Evolutionary conservation across 2,329 filamentous ascomycete species (phyloP), one percentile per base, ranked within the genome.

Genomic region (Phoma herbarum): DNA sequence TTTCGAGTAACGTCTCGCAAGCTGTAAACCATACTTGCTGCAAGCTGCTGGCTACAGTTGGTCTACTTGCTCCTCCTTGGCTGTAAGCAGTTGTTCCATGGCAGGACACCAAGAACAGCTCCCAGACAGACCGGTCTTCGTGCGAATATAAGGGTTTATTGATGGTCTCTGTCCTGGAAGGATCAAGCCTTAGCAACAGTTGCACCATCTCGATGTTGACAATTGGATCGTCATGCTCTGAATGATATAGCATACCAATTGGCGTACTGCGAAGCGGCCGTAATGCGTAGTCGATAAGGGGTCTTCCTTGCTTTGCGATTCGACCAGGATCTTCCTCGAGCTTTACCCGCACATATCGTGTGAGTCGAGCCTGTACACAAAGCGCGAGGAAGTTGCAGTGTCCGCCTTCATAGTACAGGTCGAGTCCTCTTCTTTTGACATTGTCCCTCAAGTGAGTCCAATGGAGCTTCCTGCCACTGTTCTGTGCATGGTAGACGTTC

Each of bases 201-300:
- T 46, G 16, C 16, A 46, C 43, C 43, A 68, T 66, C 1, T 56
- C 52, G 10, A 61, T 33, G 10, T 57, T 44, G 16, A 63, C 35
- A 14, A 49, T 60, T 0, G 64, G 26, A 12, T 64, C 54, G 1
- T 68, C 57, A 8, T 41, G 43, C 2, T 22, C 11, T 6, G 50
- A 51, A n/a, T 63, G 56, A 45, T 60, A 60, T 1, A 6, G 41
- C 53, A 67, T 60, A 5, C 1, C n/a, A 12, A 56, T 59, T 0
- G 51, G 41, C n/a, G 56, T 62, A 8, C 9, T 14, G 7, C 62
- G 39, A 1, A 28, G 25, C 14, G 60, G 60, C 1, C 58, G 56
- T 2, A 66, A 44, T 1, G 66, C 62, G 20, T 65, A 66, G 52
- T 66, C 60, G 2, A 68, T 37, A 1, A 68, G 35, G 4, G 64